These are phyloP conservation scores for Colletotrichum sublineola DNA, from an alignment of 2,329 filamentous ascomycete genomes.

Conservation along the genomic window DNA sequence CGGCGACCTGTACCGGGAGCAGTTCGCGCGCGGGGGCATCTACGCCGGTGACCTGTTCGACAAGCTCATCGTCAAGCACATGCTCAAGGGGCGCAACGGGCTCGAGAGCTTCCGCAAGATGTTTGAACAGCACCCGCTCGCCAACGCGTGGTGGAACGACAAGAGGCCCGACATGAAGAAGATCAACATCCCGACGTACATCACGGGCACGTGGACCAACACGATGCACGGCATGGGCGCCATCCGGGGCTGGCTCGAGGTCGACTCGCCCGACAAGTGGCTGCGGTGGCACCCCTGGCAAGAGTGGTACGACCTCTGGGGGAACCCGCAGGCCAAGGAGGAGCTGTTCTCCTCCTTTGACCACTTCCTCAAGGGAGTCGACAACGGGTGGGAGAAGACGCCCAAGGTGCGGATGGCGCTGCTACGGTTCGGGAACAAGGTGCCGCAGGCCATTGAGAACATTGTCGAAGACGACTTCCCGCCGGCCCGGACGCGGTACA, in stretches of 20 bases:
- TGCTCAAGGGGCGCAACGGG: slow-evolving; percentile 44
- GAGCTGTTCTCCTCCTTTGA: slow-evolving; percentile 62
- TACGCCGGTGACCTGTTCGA: slow-evolving; percentile 43
- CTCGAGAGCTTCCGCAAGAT: slow-evolving; percentile 45
- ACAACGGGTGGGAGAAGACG: slow-evolving; percentile 61
- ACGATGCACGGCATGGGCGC: slow-evolving; percentile 46
- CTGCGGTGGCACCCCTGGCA: slow-evolving; percentile 45
- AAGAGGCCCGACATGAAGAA: slow-evolving; percentile 44
- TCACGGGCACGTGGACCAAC: slow-evolving; percentile 38
- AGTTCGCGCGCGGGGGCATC: slow-evolving; percentile 46
- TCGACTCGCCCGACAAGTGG: slow-evolving; percentile 58
- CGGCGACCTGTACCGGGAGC: slow-evolving; percentile 46
- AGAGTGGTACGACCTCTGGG: slow-evolving; percentile 31
- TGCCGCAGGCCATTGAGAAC: slow-evolving; percentile 47
- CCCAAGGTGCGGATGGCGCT: slow-evolving; percentile 57
- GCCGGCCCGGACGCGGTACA: slow-evolving; percentile 35
- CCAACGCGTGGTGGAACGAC: slow-evolving; percentile 46
- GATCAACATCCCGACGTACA: slow-evolving; percentile 46
- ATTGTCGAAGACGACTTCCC: slow-evolving; percentile 50
- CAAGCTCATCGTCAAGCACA: slow-evolving; percentile 39
- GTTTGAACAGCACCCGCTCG: slow-evolving; percentile 44
- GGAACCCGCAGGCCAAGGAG: slow-evolving; percentile 40
- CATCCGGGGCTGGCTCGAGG: slow-evolving; percentile 49
- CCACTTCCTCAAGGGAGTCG: slow-evolving; percentile 55
- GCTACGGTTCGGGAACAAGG: slow-evolving; percentile 47